Base-by-base conservation (phyloP, 1,139 yeast species). In the Lodderomyces metapsilosis region DNA sequence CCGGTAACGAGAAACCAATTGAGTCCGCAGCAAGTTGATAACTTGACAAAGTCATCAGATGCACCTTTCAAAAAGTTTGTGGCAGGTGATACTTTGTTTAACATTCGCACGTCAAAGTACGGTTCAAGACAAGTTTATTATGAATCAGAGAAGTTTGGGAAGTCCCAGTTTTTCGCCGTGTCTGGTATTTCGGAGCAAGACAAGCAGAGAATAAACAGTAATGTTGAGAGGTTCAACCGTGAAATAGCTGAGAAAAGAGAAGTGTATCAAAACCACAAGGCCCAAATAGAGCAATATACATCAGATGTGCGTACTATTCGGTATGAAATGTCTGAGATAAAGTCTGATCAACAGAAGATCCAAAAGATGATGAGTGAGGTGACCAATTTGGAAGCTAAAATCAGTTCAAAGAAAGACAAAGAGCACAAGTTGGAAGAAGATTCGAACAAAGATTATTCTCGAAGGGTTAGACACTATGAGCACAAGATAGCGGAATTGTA, bases 1-100 rank as follows among this genome's bases (percentile, higher is more conserved):
- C 96, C 97, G 0, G 82, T 83, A 5, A 57, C 85, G 0, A 61
- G 64, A 12, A 58, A 58, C 11, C 73, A 72, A 3, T 56, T 82
- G 34, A 52, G 68, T 6, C 62, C 64, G 7, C 50, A 54, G 1
- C 78, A 75, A 48, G 60, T 78, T 17, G 64, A 69, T n/a, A 48
- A 42, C 37, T 60, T 72, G 43, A 62, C 66, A 33, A 56, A 43
- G 12, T 57, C 55, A 47, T n/a, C 32, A 16, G 17, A 38, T 18
- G 11, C 21, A 6, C 62, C 72, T 1, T 76, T 86, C 50, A 64
- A 63, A 45, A 80, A 76, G 54, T 80, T 84, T 53, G 71, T 84
- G 36, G 78, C 83, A 23, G 88, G 85, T 1, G 76, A 76, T 42
- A 70, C 73, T 1, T 50, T 81, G 18, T 78, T 77, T 45, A 67